Evolutionary conservation across 805 yeast species (phyloP), one percentile per base, ranked within the genome.

Genomic region (Starmera quercuum): DNA sequence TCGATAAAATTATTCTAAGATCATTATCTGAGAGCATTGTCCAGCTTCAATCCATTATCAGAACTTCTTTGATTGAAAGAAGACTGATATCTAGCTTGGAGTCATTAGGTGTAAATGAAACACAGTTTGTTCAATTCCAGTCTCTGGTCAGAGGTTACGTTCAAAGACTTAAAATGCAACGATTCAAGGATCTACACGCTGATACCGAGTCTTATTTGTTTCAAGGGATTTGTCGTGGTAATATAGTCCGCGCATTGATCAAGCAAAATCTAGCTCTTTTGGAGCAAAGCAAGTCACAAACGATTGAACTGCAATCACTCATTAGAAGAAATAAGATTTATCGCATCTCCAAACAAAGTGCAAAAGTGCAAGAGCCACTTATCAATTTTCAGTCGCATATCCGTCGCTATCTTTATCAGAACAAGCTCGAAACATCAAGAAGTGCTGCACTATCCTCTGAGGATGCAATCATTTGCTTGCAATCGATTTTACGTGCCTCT

Each of bases 1-100:
- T 83, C 23, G 71, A 73, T 43, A 67, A 66, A 37, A 78, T 78
- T 38, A 67, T 82, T 63, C 50, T 83, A 20, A 71, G 68, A 38
- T 69, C 83, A 1, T 74, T 73, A 44, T 66, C 66, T 6, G 70
- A 67, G 10, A 73, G 71, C 16, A 49, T 80, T 16, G 54, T 68
- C 3, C 52, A 49, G 8, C 56, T 81, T 15, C 76, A 75, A 45
- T 58, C 80, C 0, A 44, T 65, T 0, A 56, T 71, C 7, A 65
- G 84, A 52, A 83, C 84, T 8, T 52, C 58, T 9, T 26, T 64
- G n/a, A 30, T 45, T 3, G 48, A 63, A 39, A 39, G 38, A 9
- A 49, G 35, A 12, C 38, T 31, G 29, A 34, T 41, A 38, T 29
- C 54, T 40, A 39, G 54, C 63, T 7, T 47, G 54, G 30, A 63